Evolutionary conservation across 306 rosid genomes (phyloP).

Genomic region (Begonia masoniana): DNA sequence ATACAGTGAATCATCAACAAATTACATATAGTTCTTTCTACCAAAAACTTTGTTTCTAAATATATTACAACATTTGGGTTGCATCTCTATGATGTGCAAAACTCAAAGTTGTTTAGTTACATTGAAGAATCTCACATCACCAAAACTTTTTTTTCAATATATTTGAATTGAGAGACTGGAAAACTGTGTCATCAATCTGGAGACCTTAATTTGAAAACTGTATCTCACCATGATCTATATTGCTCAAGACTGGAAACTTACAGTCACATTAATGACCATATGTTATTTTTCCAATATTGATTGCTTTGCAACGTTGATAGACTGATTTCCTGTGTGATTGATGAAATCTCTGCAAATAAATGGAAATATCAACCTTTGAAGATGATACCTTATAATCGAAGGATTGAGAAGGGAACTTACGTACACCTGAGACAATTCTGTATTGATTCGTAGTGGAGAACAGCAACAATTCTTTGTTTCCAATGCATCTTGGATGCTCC

Average conservation of each 20-base stretch:
- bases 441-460: conserved; percentile 69
- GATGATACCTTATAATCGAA: background rate
- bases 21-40: no score
- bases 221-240: background rate
- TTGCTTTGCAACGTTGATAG: conserved; percentile 34
- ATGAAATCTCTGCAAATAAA: conserved; percentile 55
- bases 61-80: background rate
- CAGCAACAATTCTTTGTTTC: conserved; percentile 60
- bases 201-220: conserved; percentile 7
- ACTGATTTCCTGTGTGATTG: conserved; percentile 26
- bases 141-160: background rate
- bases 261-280: conserved; percentile 32
- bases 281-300: conserved; percentile 17
- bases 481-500: conserved; percentile 28
- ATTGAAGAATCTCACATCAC: conserved; percentile 21
- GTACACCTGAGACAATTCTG: conserved; percentile 67
- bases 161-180: background rate
- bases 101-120: background rate
- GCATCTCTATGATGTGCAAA: conserved; percentile 17
- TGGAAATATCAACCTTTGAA: background rate
- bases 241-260: background rate
- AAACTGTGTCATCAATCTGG: background rate
- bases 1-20: no score
- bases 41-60: background rate
- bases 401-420: conserved; percentile 2